phyloP scores from a whole-genome alignment of 2,329 filamentous ascomycete genomes.

The Aspergillus novofumigatus region DNA sequence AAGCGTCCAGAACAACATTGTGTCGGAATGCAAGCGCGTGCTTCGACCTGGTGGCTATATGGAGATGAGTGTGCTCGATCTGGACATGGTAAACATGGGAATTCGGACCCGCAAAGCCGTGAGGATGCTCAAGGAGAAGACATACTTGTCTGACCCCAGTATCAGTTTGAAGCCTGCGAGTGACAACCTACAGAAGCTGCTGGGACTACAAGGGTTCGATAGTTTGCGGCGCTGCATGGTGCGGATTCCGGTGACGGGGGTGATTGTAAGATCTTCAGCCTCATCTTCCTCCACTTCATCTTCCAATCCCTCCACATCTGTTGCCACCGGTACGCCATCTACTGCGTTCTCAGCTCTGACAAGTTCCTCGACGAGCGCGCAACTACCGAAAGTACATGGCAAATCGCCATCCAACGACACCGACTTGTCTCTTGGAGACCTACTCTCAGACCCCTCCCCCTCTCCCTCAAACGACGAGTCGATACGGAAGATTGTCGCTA shows the following conservation, averaged over 20 bases:
- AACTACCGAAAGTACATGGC: conserved; percentile 14
- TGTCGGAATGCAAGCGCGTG: conserved; percentile 48
- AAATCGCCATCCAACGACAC: conserved; percentile 36
- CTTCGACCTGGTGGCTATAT: conserved; percentile 47
- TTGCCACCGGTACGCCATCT: conserved; percentile 20
- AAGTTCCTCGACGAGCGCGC: conserved; percentile 19
- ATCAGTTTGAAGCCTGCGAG: conserved; percentile 46
- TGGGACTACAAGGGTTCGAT: conserved; percentile 45
- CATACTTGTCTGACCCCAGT: conserved; percentile 38
- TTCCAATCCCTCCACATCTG: conserved; percentile 32
- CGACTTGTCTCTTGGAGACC: conserved; percentile 57
- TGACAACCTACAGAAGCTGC: conserved; percentile 45
- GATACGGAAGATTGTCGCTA: conserved; percentile 88
- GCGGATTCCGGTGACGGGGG: conserved; percentile 45
- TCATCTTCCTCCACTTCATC: conserved; percentile 39
- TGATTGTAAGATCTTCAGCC: conserved; percentile 38
- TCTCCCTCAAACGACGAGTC: conserved; percentile 69
- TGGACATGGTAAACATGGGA: conserved; percentile 51
- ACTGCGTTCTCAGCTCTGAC: conserved; percentile 21
- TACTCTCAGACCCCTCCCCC: conserved; percentile 68
- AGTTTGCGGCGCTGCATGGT: conserved; percentile 49
- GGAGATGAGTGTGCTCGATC: conserved; percentile 46
- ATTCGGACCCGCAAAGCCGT: conserved; percentile 43
- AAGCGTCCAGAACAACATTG: conserved; percentile 38
- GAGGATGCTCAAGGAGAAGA: conserved; percentile 43